Conservation (phyloP, 2,329 filamentous ascomycete genomes). For the Ophiostoma triangulosporum region DNA sequence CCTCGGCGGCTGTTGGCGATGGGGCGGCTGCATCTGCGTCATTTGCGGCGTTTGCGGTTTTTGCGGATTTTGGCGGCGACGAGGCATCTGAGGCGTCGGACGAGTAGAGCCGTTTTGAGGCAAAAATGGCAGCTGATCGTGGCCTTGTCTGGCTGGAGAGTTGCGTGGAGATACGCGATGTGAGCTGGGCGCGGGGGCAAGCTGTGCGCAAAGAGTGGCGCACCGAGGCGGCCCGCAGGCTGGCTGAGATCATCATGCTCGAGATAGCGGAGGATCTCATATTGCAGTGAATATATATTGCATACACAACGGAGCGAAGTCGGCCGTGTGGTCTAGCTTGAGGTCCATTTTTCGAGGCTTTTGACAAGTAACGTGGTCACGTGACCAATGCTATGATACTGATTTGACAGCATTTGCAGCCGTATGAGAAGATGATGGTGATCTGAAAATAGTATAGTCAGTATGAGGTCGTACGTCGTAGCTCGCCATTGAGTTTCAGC, state of each 20-base stretch:
- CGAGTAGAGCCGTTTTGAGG: not conserved
- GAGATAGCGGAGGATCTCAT: no score
- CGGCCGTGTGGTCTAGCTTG: not conserved
- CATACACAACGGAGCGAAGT: no score
- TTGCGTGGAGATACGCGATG: not conserved
- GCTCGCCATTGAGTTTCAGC: no score
- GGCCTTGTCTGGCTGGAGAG: not conserved
- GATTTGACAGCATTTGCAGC: no score
- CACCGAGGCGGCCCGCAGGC: not conserved
- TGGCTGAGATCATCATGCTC: not conserved
- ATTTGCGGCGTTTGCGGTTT: no score
- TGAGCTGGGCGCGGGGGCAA: not conserved
- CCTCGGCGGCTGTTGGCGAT: conserved; percentile 27
- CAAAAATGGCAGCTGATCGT: not conserved
- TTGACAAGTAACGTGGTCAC: not conserved
- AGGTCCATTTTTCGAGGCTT: not conserved
- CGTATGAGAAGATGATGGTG: no score
- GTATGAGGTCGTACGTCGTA: no score
- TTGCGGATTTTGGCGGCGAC: not conserved
- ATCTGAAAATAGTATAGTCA: no score
- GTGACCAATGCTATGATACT: no score
- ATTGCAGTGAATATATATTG: no score
- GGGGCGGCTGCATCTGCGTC: not conserved
- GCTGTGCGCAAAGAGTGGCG: not conserved
- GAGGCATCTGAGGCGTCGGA: not conserved